These are phyloP conservation scores for Ganoderma lingzhi DNA, from an alignment of 1,284 basidiomycete genomes.

Conservation along the genomic window DNA sequence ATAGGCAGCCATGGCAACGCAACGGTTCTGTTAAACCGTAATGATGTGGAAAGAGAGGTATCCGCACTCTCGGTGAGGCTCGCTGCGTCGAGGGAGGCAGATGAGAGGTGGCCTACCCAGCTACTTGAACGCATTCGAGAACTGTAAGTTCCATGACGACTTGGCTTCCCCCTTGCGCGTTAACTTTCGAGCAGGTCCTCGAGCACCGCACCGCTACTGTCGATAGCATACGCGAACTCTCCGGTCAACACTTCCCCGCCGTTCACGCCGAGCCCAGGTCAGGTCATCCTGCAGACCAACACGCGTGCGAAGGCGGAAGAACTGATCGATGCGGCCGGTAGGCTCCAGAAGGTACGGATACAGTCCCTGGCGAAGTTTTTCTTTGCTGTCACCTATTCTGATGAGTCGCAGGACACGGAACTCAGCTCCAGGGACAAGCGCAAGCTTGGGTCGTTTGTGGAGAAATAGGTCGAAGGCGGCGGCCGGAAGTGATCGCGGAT, in stretches of 20 bases:
- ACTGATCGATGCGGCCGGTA: constrained; percentile 27
- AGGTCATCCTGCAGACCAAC: constrained; percentile 18
- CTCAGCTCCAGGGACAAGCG: constrained; percentile 33
- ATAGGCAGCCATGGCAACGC: constrained; percentile 20
- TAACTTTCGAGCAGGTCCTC: constrained; percentile 18
- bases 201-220: constrained; percentile 26
- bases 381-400: background rate
- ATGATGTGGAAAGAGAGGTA: constrained; percentile 34
- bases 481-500: background rate
- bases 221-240: constrained; percentile 34
- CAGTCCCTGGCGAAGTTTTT: too few species aligned
- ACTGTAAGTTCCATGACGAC: constrained; percentile 23
- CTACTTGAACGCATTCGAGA: constrained; percentile 18
- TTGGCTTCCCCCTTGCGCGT: too few species aligned
- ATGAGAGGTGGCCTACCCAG: constrained; percentile 24
- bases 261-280: constrained; percentile 26
- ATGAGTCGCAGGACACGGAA: constrained; percentile 20
- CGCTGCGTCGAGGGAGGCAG: constrained; percentile 12
- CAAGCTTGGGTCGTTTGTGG: constrained; percentile 35
- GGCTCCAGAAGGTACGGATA: constrained; percentile 32
- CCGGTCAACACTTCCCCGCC: constrained; percentile 40
- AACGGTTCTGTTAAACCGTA: constrained; percentile 34
- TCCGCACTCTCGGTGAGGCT: constrained; percentile 13
- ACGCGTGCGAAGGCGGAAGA: constrained; percentile 23
- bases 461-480: constrained; percentile 32